These are phyloP conservation scores for Pyrus pyrifolia DNA, from an alignment of 306 rosid species.

Conservation along the genomic window DNA sequence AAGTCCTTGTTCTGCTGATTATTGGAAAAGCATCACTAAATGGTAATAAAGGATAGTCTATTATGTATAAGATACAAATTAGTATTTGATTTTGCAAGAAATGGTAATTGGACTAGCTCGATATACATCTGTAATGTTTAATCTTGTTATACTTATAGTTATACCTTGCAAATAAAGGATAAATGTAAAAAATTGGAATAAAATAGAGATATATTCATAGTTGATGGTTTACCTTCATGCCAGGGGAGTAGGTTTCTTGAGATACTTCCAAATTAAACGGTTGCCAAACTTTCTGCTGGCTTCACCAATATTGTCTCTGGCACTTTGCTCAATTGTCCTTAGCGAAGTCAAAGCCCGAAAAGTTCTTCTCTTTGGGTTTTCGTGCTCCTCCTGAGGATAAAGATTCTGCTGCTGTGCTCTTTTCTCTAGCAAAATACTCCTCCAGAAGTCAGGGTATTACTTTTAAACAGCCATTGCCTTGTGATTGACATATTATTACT, in stretches of 20 bases:
- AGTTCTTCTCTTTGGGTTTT: conserved; percentile 68
- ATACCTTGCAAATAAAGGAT: no score
- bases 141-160: no score
- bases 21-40: no score
- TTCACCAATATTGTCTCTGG: conserved; percentile 70
- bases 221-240: conserved; percentile 24
- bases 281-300: conserved; percentile 90
- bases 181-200: background rate
- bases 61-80: no score
- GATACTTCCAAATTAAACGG: conserved; percentile 71
- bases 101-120: no score
- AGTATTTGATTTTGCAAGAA: no score
- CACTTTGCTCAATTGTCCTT: conserved; percentile 58
- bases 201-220: background rate
- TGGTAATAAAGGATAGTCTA: no score
- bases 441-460: conserved; percentile 40
- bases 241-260: conserved; percentile 96
- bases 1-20: no score
- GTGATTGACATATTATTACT: background rate
- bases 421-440: conserved; percentile 29
- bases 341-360: conserved; percentile 69
- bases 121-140: no score
- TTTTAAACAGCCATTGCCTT: conserved; percentile 14
- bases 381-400: conserved; percentile 43
- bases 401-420: conserved; percentile 38